A percentile compares a stretch with the other conserved stretches of the same genome.
These are phyloP conservation scores for Letharia columbiana DNA, from an alignment of 495 filamentous ascomycete genomes.

Conservation along the genomic window DNA sequence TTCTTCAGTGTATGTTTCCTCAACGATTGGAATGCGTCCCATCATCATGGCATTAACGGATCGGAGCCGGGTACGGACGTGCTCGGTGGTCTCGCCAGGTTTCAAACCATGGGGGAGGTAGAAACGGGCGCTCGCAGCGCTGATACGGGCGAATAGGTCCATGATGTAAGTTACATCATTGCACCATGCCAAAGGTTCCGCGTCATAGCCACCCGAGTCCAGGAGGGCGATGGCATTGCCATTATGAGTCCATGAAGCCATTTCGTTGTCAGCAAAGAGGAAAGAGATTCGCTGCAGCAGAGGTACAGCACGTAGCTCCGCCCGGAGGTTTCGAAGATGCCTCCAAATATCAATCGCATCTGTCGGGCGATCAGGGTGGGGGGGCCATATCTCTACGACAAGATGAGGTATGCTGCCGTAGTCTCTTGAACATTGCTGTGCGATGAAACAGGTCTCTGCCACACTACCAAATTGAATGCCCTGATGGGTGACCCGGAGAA, in stretches of 20 bases:
- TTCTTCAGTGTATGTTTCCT: not conserved
- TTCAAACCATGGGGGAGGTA: not conserved
- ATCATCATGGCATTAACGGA: not conserved
- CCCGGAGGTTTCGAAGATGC: conserved; percentile 5
- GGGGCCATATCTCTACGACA: conserved; percentile 4
- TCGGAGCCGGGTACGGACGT: accelerated
- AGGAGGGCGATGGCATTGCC: not conserved
- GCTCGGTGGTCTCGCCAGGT: not conserved
- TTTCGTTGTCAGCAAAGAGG: not conserved
- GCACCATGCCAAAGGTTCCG: not conserved
- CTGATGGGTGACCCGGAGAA: conserved; percentile 6
- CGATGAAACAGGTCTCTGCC: conserved; percentile 9
- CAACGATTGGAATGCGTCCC: not conserved
- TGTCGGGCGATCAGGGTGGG: conserved; percentile 5
- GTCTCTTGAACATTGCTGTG: not conserved
- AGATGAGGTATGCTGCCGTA: not conserved
- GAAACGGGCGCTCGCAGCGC: not conserved
- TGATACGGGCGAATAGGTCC: not conserved
- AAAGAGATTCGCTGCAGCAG: not conserved
- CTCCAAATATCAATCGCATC: conserved; percentile 5
- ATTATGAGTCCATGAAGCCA: not conserved
- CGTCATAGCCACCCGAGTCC: not conserved
- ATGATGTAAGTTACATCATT: not conserved
- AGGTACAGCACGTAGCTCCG: not conserved
- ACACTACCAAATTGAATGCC: not conserved